Conservation (phyloP, 495 filamentous ascomycete species). For the Evansstolkia leycettana region DNA sequence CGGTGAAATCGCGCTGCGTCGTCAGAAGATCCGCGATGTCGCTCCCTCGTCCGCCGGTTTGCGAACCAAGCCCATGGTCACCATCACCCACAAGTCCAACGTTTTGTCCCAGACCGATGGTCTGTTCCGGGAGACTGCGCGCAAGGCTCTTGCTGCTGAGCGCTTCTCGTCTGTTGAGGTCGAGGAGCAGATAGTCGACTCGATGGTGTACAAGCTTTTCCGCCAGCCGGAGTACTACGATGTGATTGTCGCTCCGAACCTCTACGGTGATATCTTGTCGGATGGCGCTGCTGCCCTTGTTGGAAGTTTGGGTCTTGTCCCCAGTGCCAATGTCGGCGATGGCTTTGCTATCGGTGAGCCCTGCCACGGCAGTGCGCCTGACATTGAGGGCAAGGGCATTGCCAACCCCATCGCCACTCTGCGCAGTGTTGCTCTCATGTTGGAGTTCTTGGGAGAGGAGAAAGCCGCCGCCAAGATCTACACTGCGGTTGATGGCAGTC, state of each 20-base stretch:
- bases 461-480: constrained; percentile 82
- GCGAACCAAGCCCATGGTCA: constrained; percentile 65
- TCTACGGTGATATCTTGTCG: constrained; percentile 94
- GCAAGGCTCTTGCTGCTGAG: constrained; percentile 50
- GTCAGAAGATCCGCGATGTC: constrained; percentile 62
- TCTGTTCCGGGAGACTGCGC: constrained; percentile 75
- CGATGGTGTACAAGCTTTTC: constrained; percentile 99
- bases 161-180: constrained; percentile 52
- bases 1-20: constrained; percentile 80
- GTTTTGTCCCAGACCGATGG: constrained; percentile 95
- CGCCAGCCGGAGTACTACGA: constrained; percentile 88
- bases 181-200: constrained; percentile 98
- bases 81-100: constrained; percentile 97
- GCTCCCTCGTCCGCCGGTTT: constrained; percentile 34
- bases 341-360: constrained; percentile 95
- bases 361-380: constrained; percentile 90
- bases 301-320: constrained; percentile 85
- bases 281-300: constrained; percentile 94
- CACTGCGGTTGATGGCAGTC: constrained; percentile 78
- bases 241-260: constrained; percentile 94
- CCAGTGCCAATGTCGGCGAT: constrained; percentile 93
- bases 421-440: constrained; percentile 82
- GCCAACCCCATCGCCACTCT: constrained; percentile 95
- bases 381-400: constrained; percentile 86
- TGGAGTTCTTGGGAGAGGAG: constrained; percentile 86